Percentiles rank a stretch among this genome's conserved stretches.
phyloP scores from a whole-genome alignment of 73 alveolate species.

The Uronychia binucleata region DNA sequence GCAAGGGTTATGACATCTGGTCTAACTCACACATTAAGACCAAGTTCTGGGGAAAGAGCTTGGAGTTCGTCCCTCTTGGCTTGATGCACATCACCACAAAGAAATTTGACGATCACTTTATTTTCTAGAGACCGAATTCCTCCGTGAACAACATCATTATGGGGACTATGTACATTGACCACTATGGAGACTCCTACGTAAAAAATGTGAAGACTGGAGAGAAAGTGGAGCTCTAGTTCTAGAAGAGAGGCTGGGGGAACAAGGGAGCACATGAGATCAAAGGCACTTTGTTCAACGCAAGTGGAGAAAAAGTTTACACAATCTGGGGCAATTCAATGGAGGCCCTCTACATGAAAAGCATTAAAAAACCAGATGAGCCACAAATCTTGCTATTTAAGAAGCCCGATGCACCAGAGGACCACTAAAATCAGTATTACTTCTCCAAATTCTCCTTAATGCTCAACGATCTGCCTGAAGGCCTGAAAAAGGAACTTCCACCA shows the following conservation, averaged over 20 bases:
- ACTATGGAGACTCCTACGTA: slow-evolving; percentile 77
- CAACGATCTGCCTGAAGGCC: slow-evolving; percentile 79
- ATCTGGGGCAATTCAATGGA: slow-evolving; percentile 93
- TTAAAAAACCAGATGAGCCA: background rate
- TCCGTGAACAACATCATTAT: slow-evolving; percentile 82
- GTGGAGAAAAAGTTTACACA: slow-evolving; percentile 66
- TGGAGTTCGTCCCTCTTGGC: slow-evolving; percentile 88
- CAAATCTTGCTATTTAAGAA: background rate
- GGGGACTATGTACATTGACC: slow-evolving; percentile 89
- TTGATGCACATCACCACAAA: slow-evolving; percentile 79
- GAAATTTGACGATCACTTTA: slow-evolving; percentile 78
- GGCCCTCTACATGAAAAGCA: slow-evolving; percentile 21
- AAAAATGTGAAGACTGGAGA: slow-evolving; percentile 82
- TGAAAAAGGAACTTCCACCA: slow-evolving; percentile 74
- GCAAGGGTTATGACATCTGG: slow-evolving; percentile 59
- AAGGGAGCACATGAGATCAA: slow-evolving; percentile 70
- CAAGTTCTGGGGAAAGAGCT: slow-evolving; percentile 81
- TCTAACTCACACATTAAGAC: slow-evolving; percentile 58
- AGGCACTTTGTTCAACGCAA: slow-evolving; percentile 75
- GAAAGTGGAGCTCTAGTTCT: slow-evolving; percentile 72
- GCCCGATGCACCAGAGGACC: slow-evolving; percentile 34
- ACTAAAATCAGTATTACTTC: slow-evolving; percentile 72
- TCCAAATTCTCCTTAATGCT: slow-evolving; percentile 83
- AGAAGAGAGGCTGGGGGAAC: slow-evolving; percentile 84
- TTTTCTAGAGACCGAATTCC: slow-evolving; percentile 82